phyloP scores from a whole-genome alignment of 352 stramenopile species.

The Pythium angustatum region DNA sequence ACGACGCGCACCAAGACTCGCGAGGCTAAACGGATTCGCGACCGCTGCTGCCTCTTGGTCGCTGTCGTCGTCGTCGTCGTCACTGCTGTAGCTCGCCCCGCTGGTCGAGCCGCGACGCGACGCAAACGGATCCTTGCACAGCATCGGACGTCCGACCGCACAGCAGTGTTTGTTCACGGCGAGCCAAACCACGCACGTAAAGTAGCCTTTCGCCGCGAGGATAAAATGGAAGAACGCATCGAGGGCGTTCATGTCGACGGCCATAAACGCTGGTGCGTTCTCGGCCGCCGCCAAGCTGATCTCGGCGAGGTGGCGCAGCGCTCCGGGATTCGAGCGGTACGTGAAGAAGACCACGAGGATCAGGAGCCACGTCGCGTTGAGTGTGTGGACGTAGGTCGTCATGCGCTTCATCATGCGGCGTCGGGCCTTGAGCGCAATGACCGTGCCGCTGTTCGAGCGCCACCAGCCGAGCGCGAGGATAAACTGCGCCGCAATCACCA shows the following conservation, averaged over 20 bases:
- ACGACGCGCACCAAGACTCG: not conserved
- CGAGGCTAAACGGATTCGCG: not conserved
- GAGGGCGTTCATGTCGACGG: constrained; percentile 35
- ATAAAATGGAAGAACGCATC: constrained; percentile 60
- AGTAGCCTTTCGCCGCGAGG: constrained; percentile 63
- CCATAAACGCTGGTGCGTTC: not conserved
- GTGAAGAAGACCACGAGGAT: constrained; percentile 62
- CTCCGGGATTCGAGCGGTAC: constrained; percentile 47
- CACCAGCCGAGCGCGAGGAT: constrained; percentile 73
- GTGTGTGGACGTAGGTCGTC: constrained; percentile 67
- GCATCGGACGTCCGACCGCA: constrained; percentile 25
- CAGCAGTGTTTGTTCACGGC: constrained; percentile 67
- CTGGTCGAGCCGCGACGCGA: not conserved
- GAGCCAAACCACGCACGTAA: constrained; percentile 65
- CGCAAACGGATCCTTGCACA: constrained; percentile 11
- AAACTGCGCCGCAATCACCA: constrained; percentile 58
- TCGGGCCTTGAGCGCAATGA: constrained; percentile 67
- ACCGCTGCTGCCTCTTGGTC: constrained; percentile 13
- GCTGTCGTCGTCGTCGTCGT: constrained; percentile 13
- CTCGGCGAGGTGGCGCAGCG: constrained; percentile 39
- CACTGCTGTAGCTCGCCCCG: constrained; percentile 1
- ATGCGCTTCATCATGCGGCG: constrained; percentile 78
- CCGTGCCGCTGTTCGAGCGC: constrained; percentile 74
- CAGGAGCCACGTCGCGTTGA: constrained; percentile 66
- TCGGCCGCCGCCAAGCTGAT: constrained; percentile 7